A percentile compares a stretch with the other conserved stretches of the same genome.
phyloP scores from a whole-genome alignment of 441 rosid species.

The Pelargonium australe region DNA sequence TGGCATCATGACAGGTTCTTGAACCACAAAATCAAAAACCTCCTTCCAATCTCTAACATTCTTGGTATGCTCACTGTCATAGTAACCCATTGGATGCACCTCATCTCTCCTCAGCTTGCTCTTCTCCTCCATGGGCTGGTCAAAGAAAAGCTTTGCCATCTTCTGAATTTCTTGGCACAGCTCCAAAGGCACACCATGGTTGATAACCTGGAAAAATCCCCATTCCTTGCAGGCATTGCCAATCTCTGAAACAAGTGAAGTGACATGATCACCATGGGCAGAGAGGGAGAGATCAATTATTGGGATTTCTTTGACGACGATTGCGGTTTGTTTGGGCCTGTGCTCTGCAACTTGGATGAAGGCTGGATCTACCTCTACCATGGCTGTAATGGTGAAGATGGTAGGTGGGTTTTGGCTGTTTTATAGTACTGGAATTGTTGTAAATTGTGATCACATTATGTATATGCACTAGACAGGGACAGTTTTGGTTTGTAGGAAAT shows the following conservation, averaged over 20 bases:
- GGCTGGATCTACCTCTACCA: neutral
- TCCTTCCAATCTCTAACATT: constrained; percentile 31
- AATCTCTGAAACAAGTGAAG: constrained; percentile 7
- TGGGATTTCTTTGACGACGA: neutral
- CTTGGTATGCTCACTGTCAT: constrained; percentile 30
- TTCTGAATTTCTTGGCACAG: constrained; percentile 17
- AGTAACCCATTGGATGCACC: constrained; percentile 26
- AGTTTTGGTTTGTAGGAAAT: no score
- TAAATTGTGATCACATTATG: no score
- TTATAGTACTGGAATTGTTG: no score
- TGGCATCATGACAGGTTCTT: constrained; percentile 24
- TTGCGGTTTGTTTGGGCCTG: neutral
- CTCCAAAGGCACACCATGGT: constrained; percentile 23
- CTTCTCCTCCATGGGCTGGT: constrained; percentile 23
- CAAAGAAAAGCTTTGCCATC: constrained; percentile 20
- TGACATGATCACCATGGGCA: neutral
- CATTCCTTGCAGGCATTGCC: constrained; percentile 22
- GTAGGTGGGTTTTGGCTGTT: no score
- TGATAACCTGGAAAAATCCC: constrained; percentile 28
- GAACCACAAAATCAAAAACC: constrained; percentile 25
- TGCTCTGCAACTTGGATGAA: neutral
- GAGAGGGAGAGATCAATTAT: constrained; percentile 19
- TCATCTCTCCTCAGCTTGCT: constrained; percentile 24
- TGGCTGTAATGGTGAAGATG: neutral
- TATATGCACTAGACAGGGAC: no score